These are phyloP conservation scores for Saposhnikovia divaricata DNA, from an alignment of 129 eudicot genomes.

Conservation along the genomic window DNA sequence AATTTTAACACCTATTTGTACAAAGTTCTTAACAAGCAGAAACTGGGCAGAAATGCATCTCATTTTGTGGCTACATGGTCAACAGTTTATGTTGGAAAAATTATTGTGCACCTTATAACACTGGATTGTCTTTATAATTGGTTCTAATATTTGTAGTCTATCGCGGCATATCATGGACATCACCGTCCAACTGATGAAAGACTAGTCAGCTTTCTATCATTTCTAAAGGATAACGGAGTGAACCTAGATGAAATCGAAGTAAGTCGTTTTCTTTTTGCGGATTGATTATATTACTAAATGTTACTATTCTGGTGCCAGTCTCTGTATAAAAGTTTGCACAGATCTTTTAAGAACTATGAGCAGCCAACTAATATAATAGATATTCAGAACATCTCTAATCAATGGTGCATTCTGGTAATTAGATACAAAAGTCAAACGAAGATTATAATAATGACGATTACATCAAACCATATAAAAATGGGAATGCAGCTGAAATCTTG, in stretches of 20 bases:
- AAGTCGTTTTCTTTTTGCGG: not conserved
- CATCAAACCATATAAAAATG: slow-evolving; percentile 6
- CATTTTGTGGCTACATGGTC: too few species aligned
- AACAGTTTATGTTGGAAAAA: not conserved
- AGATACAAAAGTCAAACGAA: slow-evolving; percentile 53
- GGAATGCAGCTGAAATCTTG: not conserved
- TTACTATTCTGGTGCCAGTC: not conserved
- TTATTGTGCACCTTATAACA: not conserved
- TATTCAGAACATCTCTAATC: not conserved
- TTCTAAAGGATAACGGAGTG: slow-evolving; percentile 69
- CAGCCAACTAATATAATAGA: not conserved
- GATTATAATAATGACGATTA: slow-evolving; percentile 39
- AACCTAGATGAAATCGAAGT: slow-evolving; percentile 58
- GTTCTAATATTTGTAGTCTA: slow-evolving; percentile 36
- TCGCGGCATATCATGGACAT: slow-evolving; percentile 94
- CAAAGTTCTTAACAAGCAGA: too few species aligned
- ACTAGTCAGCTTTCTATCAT: slow-evolving; percentile 35
- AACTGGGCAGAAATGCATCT: too few species aligned
- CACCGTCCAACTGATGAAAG: slow-evolving; percentile 81
- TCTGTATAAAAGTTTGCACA: not conserved
- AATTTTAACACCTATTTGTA: too few species aligned
- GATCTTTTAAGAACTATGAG: not conserved
- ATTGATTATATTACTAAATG: not conserved
- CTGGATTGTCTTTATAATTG: slow-evolving; percentile 5
- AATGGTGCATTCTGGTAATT: slow-evolving; percentile 10